Base-by-base conservation (phyloP, 805 yeast genomes). In the Kodamaea hsintzibuensis region DNA sequence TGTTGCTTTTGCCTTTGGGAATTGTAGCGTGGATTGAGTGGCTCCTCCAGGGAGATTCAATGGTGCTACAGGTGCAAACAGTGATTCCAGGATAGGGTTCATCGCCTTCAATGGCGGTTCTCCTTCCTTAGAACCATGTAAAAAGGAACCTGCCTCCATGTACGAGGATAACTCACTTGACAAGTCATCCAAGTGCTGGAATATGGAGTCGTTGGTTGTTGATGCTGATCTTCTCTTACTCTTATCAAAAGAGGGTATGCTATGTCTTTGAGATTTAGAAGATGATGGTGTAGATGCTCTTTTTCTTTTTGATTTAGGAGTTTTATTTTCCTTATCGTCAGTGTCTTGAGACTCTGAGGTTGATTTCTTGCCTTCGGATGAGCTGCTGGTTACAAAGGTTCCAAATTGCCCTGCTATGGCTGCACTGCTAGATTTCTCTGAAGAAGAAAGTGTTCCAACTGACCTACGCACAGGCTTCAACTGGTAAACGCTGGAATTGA, bases 401-500 rank as follows among this genome's bases (percentile, higher is more conserved):
- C 44, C 44, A 40, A 40, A 40, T 19, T 40, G 44, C 25, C 44
- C 44, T 14, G 44, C 44, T 40, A 40, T 40, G 19, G 44, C 44
- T 12, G 19, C 44, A 19, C 25, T 40, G 44, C 44, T 40, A 5
- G 50, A 47, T 22, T 38, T 42, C 5, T 54, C 62, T 2, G 71
- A 62, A 7, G 72, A 58, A 1, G 70, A 64, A 6, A 72, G 55
- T 0, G 75, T 72, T 7, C 61, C 68, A n/a, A 61, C 62, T 13
- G 77, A 72, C 27, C 74, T 51, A 44, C 60, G 62, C 53, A 70
- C 57, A 7, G 77, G 77, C 48, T 60, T 63, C 40, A 73, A 61
- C 50, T 62, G 66, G 51, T 62, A 70, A 33, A 62, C 52, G 46
- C 60, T 57, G 40, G 62, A 59, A 44, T 55, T 59, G 49, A 55